These are phyloP conservation scores for Ustilago cynodontis DNA, from an alignment of 1,284 basidiomycete genomes.

Conservation along the genomic window DNA sequence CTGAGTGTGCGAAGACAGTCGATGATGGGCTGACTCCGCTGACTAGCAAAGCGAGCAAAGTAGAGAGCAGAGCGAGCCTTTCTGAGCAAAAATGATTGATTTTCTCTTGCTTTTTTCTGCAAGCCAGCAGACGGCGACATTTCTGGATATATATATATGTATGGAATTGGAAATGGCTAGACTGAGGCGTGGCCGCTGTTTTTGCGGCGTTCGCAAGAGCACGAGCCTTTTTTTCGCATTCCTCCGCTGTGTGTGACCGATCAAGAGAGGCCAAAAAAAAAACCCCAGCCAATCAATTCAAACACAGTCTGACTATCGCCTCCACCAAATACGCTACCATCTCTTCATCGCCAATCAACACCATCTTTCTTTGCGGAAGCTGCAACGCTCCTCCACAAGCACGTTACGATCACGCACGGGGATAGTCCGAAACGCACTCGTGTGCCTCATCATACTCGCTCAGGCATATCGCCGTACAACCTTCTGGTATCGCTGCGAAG, in stretches of 20 bases:
- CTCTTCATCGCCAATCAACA: too few relatives aligned
- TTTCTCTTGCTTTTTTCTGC: background rate
- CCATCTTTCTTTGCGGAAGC: background rate
- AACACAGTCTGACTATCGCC: background rate
- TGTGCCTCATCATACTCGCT: background rate
- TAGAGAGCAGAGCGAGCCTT: background rate
- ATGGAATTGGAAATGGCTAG: background rate
- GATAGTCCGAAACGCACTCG: background rate
- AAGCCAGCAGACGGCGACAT: background rate
- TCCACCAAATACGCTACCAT: constrained; percentile 4
- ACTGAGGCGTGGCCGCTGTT: background rate
- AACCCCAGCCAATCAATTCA: constrained; percentile 1
- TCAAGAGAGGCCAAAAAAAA: constrained; percentile 4
- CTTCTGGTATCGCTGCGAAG: background rate
- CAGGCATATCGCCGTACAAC: background rate
- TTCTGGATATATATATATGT: background rate
- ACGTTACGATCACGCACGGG: background rate
- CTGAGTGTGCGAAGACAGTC: background rate
- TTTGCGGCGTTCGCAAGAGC: background rate
- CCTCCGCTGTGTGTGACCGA: constrained; percentile 2
- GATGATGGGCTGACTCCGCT: constrained; percentile 7
- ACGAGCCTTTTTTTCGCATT: background rate
- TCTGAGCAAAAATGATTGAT: background rate
- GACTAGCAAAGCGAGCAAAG: background rate
- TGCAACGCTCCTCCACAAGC: background rate